These are phyloP conservation scores for Botrytis cinerea DNA, from an alignment of 2,329 filamentous ascomycete species.

Conservation along the genomic window DNA sequence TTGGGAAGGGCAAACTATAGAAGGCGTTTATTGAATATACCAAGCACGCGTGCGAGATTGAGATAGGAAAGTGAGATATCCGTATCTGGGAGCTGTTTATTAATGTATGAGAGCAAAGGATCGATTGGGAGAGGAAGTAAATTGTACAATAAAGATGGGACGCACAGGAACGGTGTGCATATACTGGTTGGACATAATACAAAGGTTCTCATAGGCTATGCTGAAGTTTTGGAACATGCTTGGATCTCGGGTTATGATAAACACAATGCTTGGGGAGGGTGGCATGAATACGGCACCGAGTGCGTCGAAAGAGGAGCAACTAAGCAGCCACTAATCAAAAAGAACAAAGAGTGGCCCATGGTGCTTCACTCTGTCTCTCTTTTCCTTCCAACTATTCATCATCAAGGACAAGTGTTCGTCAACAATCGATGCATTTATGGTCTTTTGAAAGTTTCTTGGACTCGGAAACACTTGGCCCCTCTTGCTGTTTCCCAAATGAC, in stretches of 20 bases:
- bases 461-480: not conserved
- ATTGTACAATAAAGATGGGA: conserved; percentile 3
- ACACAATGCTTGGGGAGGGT: not conserved
- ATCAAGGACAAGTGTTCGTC: conserved; percentile 5
- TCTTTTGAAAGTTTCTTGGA: not conserved
- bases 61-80: conserved; percentile 4
- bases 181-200: conserved; percentile 2
- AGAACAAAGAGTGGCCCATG: not conserved
- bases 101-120: not conserved
- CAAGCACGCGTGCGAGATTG: not conserved
- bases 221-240: not conserved
- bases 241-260: not conserved
- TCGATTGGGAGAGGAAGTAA: not conserved
- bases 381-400: not conserved
- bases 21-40: not conserved
- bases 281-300: not conserved
- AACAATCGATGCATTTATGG: not conserved
- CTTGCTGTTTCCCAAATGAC: not conserved
- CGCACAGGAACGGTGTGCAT: conserved; percentile 2
- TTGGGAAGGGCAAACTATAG: conserved; percentile 34
- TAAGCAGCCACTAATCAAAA: not conserved
- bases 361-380: not conserved
- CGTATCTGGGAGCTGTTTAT: not conserved
- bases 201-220: not conserved
- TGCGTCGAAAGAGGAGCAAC: not conserved